Evolutionary conservation across 106 monocot species (phyloP), one percentile per base, ranked within the genome.

Genomic region (Allium fistulosum): DNA sequence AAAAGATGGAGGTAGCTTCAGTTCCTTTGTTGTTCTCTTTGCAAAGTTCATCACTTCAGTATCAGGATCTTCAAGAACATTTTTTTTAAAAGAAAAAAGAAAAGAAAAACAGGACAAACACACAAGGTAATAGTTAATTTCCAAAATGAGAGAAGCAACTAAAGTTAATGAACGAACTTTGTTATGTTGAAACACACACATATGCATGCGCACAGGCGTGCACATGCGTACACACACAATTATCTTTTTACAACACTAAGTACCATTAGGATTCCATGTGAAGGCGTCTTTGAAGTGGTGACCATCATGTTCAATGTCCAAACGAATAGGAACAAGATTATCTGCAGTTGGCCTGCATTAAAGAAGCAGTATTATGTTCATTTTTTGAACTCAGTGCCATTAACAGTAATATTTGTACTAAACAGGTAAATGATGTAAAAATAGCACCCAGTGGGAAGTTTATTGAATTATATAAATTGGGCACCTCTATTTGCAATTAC

Each of bases 241-340:
- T 37, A 37, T 37, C 37, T 37, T 37, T 37, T 37, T 37, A 37
- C 37, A 37, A 22, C 22, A 22, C 22, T 22, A 0, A 37, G 37
- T 93, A 95, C 94, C 94, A 66, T 67, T 70, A 61, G 80, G 82
- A 77, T 97, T 97, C 92, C 97, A 97, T 6, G 87, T 87, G 74
- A 97, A 97, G 18, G 92, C 84, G 64, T 97, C 97, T 71, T 83
- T 97, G 61, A 83, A 84, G 4, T 81, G 86, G 49, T 84, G 84
- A 6, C 87, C 87, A 11, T 97, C 97, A 28, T 79, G 57, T 58
- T 97, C 92, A 48, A 97, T 78, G 67, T 97, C 92, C 70, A 97
- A 72, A 53, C 88, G 88, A 49, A 97, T 87, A 15, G 97, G 97
- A 61, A 97, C 75, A 22, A 97, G 76, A 76, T 88, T 97, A 12